phyloP scores from a whole-genome alignment of 1,139 yeast species.

The Scheffersomyces parashehatae region DNA sequence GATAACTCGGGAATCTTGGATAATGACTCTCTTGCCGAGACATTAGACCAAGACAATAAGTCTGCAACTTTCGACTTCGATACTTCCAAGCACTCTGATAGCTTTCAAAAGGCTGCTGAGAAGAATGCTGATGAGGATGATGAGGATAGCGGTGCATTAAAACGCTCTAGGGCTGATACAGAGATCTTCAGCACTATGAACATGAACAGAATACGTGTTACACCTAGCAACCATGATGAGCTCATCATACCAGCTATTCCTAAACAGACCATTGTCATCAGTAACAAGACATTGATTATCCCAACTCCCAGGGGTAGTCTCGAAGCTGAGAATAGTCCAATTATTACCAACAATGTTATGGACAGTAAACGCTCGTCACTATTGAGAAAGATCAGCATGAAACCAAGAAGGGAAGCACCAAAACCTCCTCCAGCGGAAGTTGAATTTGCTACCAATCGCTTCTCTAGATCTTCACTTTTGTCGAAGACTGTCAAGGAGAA shows the following conservation, averaged over 20 bases:
- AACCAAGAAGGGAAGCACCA: slow-evolving; percentile 51
- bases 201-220: slow-evolving; percentile 6
- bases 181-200: slow-evolving; percentile 29
- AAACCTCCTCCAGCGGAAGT: slow-evolving; percentile 28
- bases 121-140: slow-evolving; percentile 8
- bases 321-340: slow-evolving; percentile 3
- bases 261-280: too few relatives aligned
- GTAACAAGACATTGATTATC: neutral
- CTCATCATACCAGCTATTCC: too few relatives aligned
- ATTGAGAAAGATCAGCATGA: slow-evolving; percentile 34
- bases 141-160: slow-evolving; percentile 6
- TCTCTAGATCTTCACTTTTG: slow-evolving; percentile 20
- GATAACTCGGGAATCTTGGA: slow-evolving; percentile 15
- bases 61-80: slow-evolving; percentile 1
- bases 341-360: neutral
- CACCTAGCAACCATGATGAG: too few relatives aligned
- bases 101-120: neutral
- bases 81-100: neutral
- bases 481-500: slow-evolving; percentile 8
- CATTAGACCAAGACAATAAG: neutral
- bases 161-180: slow-evolving; percentile 25
- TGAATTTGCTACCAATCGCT: slow-evolving; percentile 23
- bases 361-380: slow-evolving; percentile 11
- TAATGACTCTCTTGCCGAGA: neutral
- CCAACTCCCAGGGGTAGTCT: slow-evolving; percentile 1